Evolutionary conservation across 495 filamentous ascomycete species (phyloP).

Genomic region (Pseudevernia furfuracea): DNA sequence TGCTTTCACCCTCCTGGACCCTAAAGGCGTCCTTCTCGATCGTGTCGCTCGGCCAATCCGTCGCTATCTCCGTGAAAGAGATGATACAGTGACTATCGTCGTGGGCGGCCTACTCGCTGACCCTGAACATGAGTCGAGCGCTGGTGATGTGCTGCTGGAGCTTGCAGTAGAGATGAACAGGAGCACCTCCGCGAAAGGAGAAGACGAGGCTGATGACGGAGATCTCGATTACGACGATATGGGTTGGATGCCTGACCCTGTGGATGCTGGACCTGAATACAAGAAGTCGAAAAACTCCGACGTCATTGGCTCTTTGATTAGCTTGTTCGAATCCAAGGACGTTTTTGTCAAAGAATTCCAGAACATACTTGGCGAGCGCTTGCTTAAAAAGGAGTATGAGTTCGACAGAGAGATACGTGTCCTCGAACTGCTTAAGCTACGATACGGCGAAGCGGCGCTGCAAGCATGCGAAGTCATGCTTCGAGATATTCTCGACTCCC

Average conservation of each 20-base stretch:
- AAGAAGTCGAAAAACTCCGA: slow-evolving; percentile 80
- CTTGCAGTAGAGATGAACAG: slow-evolving; percentile 67
- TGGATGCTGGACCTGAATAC: slow-evolving; percentile 89
- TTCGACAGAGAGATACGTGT: slow-evolving; percentile 75
- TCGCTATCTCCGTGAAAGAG: slow-evolving; percentile 81
- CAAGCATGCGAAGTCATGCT: slow-evolving; percentile 97
- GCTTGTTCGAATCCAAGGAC: slow-evolving; percentile 76
- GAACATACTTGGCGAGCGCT: slow-evolving; percentile 68
- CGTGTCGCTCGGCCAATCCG: slow-evolving; percentile 77
- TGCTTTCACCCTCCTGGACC: slow-evolving; percentile 80
- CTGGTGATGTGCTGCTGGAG: slow-evolving; percentile 56
- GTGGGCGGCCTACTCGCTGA: slow-evolving; percentile 77
- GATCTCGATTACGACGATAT: slow-evolving; percentile 84
- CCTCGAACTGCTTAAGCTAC: slow-evolving; percentile 77
- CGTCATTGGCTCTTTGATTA: slow-evolving; percentile 84
- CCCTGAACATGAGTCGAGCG: slow-evolving; percentile 38
- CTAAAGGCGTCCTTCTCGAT: slow-evolving; percentile 83
- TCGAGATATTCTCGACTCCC: slow-evolving; percentile 82
- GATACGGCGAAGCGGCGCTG: slow-evolving; percentile 76
- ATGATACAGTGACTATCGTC: slow-evolving; percentile 83
- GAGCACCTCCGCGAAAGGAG: slow-evolving; percentile 43
- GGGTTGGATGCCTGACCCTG: slow-evolving; percentile 83
- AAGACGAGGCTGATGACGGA: slow-evolving; percentile 47
- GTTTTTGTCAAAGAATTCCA: slow-evolving; percentile 92
- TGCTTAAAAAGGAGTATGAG: slow-evolving; percentile 61